Conservation (phyloP, 306 rosid genomes). For the cucumber (Cucumis sativus) region DNA sequence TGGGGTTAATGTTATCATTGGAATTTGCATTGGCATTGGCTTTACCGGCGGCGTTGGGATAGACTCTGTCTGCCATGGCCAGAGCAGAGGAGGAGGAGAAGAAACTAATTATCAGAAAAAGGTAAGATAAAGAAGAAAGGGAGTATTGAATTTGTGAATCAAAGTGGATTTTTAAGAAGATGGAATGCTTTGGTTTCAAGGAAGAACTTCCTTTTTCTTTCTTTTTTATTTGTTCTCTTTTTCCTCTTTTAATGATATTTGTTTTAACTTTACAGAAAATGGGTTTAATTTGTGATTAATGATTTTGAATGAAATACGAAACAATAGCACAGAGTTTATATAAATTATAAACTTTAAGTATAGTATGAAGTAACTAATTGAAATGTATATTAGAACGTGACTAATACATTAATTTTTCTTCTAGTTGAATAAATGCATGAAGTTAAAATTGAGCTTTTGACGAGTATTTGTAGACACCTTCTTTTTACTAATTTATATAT, state of each 20-base stretch:
- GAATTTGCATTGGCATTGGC: background rate
- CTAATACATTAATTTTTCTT: too few relatives aligned
- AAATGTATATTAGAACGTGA: too few relatives aligned
- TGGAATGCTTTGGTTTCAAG: constrained; percentile 8
- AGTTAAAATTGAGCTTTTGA: too few relatives aligned
- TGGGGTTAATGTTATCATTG: background rate
- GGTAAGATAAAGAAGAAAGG: background rate
- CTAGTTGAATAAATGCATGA: too few relatives aligned
- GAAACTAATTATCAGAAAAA: background rate
- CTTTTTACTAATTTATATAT: too few relatives aligned
- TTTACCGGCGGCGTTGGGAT: constrained; percentile 28
- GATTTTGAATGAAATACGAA: too few relatives aligned
- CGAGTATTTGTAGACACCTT: too few relatives aligned
- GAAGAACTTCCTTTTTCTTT: background rate
- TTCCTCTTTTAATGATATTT: background rate
- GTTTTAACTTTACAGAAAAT: too few relatives aligned
- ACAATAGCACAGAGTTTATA: too few relatives aligned
- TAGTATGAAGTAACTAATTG: too few relatives aligned
- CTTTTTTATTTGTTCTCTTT: background rate
- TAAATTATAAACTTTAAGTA: too few relatives aligned
- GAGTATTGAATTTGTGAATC: background rate
- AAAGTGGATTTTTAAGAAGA: background rate
- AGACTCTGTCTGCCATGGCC: constrained; percentile 56
- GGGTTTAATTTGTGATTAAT: too few relatives aligned
- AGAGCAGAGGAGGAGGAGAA: background rate